These are phyloP conservation scores for Microsporum audouinii DNA, from an alignment of 2,329 filamentous ascomycete species.

Conservation along the genomic window DNA sequence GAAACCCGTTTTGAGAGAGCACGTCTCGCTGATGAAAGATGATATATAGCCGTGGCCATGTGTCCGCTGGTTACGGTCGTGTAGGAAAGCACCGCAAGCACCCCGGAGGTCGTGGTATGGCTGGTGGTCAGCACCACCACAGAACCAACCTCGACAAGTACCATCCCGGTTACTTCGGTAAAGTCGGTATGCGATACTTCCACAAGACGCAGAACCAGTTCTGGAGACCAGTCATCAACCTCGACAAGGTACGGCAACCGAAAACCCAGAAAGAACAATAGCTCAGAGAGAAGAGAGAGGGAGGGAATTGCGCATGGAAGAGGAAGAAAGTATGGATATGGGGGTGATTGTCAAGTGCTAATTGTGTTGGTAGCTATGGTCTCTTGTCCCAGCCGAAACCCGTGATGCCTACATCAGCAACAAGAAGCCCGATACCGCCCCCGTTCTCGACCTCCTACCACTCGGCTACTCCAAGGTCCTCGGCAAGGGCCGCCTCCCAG, in stretches of 20 bases:
- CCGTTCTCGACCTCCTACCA: slow-evolving; percentile 93
- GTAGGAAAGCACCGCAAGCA: slow-evolving; percentile 98
- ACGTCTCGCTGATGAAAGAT: background rate
- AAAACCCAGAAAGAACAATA: background rate
- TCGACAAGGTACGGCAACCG: slow-evolving; percentile 70
- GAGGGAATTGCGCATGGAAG: background rate
- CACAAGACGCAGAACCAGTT: slow-evolving; percentile 91
- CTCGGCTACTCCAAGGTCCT: slow-evolving; percentile 98
- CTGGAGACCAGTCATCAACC: slow-evolving; percentile 98
- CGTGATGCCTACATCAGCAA: slow-evolving; percentile 78
- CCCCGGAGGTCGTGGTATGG: slow-evolving; percentile 69
- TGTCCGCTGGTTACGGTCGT: slow-evolving; percentile 96
- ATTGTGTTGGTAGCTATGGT: slow-evolving; percentile 61
- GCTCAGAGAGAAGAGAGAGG: background rate
- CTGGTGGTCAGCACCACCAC: slow-evolving; percentile 99
- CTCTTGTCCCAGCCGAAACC: slow-evolving; percentile 82
- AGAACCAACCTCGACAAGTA: slow-evolving; percentile 86
- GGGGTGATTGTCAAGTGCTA: slow-evolving; percentile 3
- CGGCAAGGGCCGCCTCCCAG: slow-evolving; percentile 91
- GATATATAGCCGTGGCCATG: slow-evolving; percentile 71
- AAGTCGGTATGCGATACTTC: slow-evolving; percentile 93
- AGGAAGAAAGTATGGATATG: background rate
- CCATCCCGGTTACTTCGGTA: slow-evolving; percentile 99
- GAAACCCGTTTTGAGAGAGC: background rate
- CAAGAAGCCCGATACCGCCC: slow-evolving; percentile 76